Evolutionary conservation across 805 yeast genomes (phyloP).

Genomic region (Yarrowia sp.): DNA sequence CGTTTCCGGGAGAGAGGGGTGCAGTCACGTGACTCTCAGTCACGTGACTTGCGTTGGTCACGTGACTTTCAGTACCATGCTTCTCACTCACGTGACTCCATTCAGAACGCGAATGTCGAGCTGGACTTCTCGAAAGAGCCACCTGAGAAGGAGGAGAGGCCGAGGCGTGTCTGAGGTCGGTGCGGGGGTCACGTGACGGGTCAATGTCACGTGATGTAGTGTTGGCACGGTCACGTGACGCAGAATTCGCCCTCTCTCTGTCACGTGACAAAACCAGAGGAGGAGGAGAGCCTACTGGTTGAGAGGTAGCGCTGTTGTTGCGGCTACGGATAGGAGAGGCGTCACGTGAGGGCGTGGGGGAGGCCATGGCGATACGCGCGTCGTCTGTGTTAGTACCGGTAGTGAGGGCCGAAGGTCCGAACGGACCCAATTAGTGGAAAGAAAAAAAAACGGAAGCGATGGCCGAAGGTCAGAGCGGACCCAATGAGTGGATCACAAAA

Average conservation of each 20-base stretch:
- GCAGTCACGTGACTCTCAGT: not conserved
- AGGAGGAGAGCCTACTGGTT: not conserved
- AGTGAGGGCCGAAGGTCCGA: too few species aligned
- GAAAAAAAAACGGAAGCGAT: too few species aligned
- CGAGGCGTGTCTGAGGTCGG: not conserved
- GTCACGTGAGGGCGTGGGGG: not conserved
- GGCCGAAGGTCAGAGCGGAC: too few species aligned
- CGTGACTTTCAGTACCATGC: too few species aligned
- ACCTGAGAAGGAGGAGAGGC: not conserved
- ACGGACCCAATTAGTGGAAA: too few species aligned
- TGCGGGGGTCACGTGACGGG: not conserved
- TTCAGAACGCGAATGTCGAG: not conserved
- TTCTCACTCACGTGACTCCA: not conserved
- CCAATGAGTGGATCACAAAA: too few species aligned
- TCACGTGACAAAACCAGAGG: constrained; percentile 1
- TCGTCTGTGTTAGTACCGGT: constrained; percentile 1
- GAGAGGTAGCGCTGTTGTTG: not conserved
- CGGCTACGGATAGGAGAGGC: not conserved
- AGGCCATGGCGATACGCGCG: not conserved
- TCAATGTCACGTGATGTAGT: too few species aligned
- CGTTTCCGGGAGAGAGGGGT: constrained; percentile 1
- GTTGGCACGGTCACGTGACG: too few species aligned
- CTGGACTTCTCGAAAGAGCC: not conserved
- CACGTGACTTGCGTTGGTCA: too few species aligned
- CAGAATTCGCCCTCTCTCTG: not conserved